These are phyloP conservation scores for Aspergillus oerlinghausenensis DNA, from an alignment of 2,329 filamentous ascomycete genomes.

Conservation along the genomic window DNA sequence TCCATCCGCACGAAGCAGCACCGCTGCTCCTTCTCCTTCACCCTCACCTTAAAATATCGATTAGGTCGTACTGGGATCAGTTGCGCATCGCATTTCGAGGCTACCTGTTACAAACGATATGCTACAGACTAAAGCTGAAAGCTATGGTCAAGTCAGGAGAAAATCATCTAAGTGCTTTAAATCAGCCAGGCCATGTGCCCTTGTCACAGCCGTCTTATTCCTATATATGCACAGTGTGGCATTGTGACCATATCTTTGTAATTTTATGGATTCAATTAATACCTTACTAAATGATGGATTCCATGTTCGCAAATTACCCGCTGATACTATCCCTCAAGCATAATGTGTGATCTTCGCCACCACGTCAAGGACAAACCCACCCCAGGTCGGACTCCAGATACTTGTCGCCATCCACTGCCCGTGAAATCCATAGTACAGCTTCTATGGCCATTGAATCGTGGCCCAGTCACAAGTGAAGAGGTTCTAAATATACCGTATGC, in stretches of 20 bases:
- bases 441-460: not conserved
- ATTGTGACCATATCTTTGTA: not conserved
- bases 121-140: not conserved
- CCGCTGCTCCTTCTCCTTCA: conserved; percentile 44
- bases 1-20: conserved; percentile 27
- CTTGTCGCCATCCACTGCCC: not conserved
- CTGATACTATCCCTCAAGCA: not conserved
- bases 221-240: not conserved
- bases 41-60: conserved; percentile 10
- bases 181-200: not conserved
- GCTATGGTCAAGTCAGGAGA: not conserved
- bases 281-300: not conserved
- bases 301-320: not conserved
- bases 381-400: not conserved
- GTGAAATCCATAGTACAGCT: not conserved
- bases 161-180: not conserved
- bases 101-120: not conserved
- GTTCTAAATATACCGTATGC: not conserved
- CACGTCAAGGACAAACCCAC: not conserved
- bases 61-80: not conserved
- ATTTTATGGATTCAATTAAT: not conserved
- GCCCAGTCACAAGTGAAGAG: not conserved
- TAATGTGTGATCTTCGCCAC: not conserved
- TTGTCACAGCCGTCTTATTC: not conserved
- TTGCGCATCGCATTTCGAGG: not conserved